These are phyloP conservation scores for Daldinia grandis DNA, from an alignment of 495 filamentous ascomycete genomes.

Conservation along the genomic window DNA sequence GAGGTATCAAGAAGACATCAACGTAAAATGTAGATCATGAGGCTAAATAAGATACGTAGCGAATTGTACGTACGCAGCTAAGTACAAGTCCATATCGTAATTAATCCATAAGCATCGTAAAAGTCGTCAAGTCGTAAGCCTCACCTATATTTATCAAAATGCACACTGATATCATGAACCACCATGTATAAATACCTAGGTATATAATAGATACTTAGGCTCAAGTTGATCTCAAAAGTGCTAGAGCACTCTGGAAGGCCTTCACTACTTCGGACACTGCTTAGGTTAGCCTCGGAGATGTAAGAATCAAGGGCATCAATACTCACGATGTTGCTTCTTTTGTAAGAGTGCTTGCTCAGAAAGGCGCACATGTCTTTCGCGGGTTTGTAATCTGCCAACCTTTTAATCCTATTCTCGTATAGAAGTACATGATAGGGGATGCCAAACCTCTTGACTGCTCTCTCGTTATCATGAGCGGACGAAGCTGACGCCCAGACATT, in stretches of 20 bases:
- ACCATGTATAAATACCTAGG: neutral
- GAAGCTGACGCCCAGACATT: slow-evolving; percentile 73
- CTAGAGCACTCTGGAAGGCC: slow-evolving; percentile 81
- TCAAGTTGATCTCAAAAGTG: slow-evolving; percentile 61
- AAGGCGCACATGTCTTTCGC: slow-evolving; percentile 75
- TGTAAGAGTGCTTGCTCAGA: slow-evolving; percentile 71
- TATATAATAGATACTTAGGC: neutral
- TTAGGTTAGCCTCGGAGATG: slow-evolving; percentile 4
- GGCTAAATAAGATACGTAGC: neutral
- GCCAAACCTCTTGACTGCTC: slow-evolving; percentile 67
- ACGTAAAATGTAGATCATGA: neutral
- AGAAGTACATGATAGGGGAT: neutral
- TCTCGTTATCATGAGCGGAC: slow-evolving; percentile 71
- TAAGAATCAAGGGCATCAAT: neutral
- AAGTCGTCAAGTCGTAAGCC: slow-evolving; percentile 33
- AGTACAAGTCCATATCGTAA: slow-evolving; percentile 19
- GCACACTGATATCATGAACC: slow-evolving; percentile 25
- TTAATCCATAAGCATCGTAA: slow-evolving; percentile 33
- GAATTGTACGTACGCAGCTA: neutral
- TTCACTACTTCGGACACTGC: slow-evolving; percentile 78
- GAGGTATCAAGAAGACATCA: neutral
- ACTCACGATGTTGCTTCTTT: slow-evolving; percentile 78
- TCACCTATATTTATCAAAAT: slow-evolving; percentile 17
- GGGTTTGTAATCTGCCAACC: slow-evolving; percentile 68
- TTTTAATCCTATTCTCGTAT: neutral